phyloP scores from a whole-genome alignment of 1,284 basidiomycete genomes.

The Sanguinoderma infundibulare region DNA sequence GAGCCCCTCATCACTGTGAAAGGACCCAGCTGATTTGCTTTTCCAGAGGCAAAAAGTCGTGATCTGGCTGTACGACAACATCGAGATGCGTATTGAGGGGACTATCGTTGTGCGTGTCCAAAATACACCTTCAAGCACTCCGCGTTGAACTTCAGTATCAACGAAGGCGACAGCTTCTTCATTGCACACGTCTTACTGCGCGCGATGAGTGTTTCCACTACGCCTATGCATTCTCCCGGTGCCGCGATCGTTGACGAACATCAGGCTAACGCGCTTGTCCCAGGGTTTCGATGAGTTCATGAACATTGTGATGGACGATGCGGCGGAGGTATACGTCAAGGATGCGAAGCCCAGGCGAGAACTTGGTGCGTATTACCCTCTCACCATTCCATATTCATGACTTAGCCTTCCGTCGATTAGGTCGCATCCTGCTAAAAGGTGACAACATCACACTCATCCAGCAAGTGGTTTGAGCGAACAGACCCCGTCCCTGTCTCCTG shows the following conservation, averaged over 20 bases:
- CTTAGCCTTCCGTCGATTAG: constrained; percentile 45
- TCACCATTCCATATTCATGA: not conserved
- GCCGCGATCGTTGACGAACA: not conserved
- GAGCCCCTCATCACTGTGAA: constrained; percentile 7
- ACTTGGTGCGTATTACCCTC: constrained; percentile 58
- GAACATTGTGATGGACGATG: constrained; percentile 98
- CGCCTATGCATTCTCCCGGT: not conserved
- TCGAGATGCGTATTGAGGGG: constrained; percentile 96
- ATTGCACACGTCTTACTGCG: constrained; percentile 17
- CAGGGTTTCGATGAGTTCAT: constrained; percentile 99
- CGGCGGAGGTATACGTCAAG: constrained; percentile 91
- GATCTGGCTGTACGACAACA: constrained; percentile 98
- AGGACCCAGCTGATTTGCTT: constrained; percentile 14
- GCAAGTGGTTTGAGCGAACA: constrained; percentile 49
- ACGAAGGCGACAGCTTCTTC: constrained; percentile 32
- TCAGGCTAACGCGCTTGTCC: not conserved
- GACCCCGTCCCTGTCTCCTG: constrained; percentile 9
- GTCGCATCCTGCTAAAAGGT: constrained; percentile 92
- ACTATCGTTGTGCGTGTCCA: constrained; percentile 85
- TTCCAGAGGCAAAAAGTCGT: constrained; percentile 82
- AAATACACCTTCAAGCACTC: constrained; percentile 28
- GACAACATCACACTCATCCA: constrained; percentile 97
- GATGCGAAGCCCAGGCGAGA: constrained; percentile 84
- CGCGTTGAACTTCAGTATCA: constrained; percentile 35
- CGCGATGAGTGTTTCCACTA: constrained; percentile 23